Evolutionary conservation across 257 asterid species (phyloP), one percentile per base, ranked within the genome.

Genomic region (Galeopsis tetrahit): DNA sequence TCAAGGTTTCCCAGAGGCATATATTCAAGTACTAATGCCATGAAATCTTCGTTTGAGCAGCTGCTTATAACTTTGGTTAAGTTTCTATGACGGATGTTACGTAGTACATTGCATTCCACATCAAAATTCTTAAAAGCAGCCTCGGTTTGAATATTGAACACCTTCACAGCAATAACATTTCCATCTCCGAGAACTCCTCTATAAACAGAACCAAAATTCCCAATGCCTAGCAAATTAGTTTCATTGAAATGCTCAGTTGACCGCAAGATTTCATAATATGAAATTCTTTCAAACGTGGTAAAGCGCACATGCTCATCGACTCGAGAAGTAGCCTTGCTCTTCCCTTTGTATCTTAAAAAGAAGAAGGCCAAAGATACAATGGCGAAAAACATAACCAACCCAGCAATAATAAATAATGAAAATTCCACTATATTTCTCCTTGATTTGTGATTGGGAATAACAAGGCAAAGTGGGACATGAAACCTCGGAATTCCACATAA

Each of bases 1-100:
- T 21, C 28, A 21, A 21, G 28, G 28, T 21, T 21, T 21, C 28
- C 28, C 28, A 21, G 28, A 21, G 28, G 28, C 28, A 21, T 69
- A 48, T 68, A 81, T 51, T 77, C 80, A 39, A 81, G 82, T 35
- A 81, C 46, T 34, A 77, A 31, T 10, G 85, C 82, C 48, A 48
- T 75, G 62, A 82, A 82, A 14, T 82, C 84, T 21, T 6, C 44
- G 11, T 63, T 82, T 1, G 84, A 79, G 34, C 84, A 76, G 44
- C 69, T 64, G 28, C 79, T 49, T 7, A 79, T 72, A 58, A 82
- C 78, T 49, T 70, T 76, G 0, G 71, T 73, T 1, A 82, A 71
- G 60, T 44, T 76, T 21, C 28, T 21, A 21, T 21, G 28, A 21
- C 28, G 28, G 28, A 21, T 21, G 28, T 21, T 21, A 21, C 28